These are phyloP conservation scores for Dioscorea cayenensis DNA, from an alignment of 116 monocot genomes.

Conservation along the genomic window DNA sequence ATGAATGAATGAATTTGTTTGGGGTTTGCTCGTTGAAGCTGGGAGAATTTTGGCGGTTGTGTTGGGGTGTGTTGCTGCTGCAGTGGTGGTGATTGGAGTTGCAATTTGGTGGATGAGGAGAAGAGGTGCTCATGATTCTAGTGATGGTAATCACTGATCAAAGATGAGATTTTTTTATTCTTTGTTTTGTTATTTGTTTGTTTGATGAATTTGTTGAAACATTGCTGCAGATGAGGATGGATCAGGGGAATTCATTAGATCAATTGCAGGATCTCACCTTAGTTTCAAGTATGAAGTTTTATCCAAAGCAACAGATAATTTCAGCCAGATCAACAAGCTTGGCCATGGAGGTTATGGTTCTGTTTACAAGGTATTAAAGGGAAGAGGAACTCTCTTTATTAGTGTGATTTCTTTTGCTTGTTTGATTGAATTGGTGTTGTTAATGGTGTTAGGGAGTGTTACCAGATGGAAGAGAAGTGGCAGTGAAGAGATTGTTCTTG, in stretches of 20 bases:
- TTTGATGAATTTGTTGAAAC: neutral
- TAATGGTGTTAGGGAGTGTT: slow-evolving; percentile 17
- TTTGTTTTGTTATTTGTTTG: neutral
- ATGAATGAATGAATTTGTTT: neutral
- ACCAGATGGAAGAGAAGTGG: slow-evolving; percentile 31
- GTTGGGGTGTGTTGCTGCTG: slow-evolving; percentile 2
- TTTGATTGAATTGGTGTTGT: neutral
- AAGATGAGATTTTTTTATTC: neutral
- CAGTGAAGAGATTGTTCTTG: slow-evolving; percentile 38
- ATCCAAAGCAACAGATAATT: slow-evolving; percentile 34
- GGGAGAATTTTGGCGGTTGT: slow-evolving; percentile 1
- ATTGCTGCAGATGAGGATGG: slow-evolving; percentile 20
- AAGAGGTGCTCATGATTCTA: neutral
- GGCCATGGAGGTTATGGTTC: slow-evolving; percentile 56
- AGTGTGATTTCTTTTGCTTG: neutral
- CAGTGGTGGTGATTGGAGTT: slow-evolving; percentile 10
- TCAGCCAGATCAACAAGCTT: slow-evolving; percentile 41
- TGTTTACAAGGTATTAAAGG: slow-evolving; percentile 37
- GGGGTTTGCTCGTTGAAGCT: slow-evolving; percentile 6
- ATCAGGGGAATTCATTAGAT: slow-evolving; percentile 26
- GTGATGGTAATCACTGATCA: neutral
- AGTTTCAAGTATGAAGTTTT: slow-evolving; percentile 48
- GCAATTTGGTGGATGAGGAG: slow-evolving; percentile 15
- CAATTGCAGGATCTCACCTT: slow-evolving; percentile 26
- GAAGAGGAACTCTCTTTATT: neutral